These are phyloP conservation scores for Strobilomyces echinocephalus DNA, from an alignment of 768 basidiomycete species.

Conservation along the genomic window DNA sequence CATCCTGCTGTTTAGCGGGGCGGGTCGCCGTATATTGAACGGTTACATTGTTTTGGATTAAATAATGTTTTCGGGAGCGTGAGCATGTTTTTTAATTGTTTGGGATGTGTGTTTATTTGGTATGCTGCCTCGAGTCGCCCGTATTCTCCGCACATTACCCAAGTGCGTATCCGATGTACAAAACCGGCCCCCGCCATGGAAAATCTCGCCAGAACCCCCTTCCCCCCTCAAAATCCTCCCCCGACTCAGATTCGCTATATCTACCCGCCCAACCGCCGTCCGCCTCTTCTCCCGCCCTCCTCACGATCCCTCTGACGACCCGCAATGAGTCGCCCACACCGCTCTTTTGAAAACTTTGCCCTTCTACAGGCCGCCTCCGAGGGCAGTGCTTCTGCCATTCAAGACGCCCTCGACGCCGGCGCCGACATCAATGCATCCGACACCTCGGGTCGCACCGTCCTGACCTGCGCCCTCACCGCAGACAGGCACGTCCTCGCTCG, in stretches of 20 bases:
- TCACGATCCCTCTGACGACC: slow-evolving; percentile 32
- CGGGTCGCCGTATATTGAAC: not conserved
- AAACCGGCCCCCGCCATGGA: slow-evolving; percentile 11
- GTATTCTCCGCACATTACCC: slow-evolving; percentile 25
- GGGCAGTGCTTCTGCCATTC: slow-evolving; percentile 53
- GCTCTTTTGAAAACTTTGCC: slow-evolving; percentile 37
- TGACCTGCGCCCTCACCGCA: slow-evolving; percentile 69
- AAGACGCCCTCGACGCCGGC: slow-evolving; percentile 49
- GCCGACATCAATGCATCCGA: slow-evolving; percentile 70
- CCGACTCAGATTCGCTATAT: slow-evolving; percentile 10
- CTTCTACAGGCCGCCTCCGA: slow-evolving; percentile 53
- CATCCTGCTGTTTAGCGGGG: not conserved
- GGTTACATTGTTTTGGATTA: not conserved
- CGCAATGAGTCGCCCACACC: slow-evolving; percentile 35
- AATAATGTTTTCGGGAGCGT: slow-evolving; percentile 11
- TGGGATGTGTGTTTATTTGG: slow-evolving; percentile 1
- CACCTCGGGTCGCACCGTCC: slow-evolving; percentile 51
- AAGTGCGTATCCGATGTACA: slow-evolving; percentile 20
- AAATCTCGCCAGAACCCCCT: slow-evolving; percentile 16
- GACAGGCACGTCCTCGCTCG: slow-evolving; percentile 48
- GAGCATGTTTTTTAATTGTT: not conserved
- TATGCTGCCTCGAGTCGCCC: slow-evolving; percentile 28
- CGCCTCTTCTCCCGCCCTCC: slow-evolving; percentile 2
- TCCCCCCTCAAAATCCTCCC: not conserved
- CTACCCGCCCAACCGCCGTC: slow-evolving; percentile 13